Evolutionary conservation across 2,329 filamentous ascomycete species (phyloP), one percentile per base, ranked within the genome.

Genomic region (Neurospora sp.): DNA sequence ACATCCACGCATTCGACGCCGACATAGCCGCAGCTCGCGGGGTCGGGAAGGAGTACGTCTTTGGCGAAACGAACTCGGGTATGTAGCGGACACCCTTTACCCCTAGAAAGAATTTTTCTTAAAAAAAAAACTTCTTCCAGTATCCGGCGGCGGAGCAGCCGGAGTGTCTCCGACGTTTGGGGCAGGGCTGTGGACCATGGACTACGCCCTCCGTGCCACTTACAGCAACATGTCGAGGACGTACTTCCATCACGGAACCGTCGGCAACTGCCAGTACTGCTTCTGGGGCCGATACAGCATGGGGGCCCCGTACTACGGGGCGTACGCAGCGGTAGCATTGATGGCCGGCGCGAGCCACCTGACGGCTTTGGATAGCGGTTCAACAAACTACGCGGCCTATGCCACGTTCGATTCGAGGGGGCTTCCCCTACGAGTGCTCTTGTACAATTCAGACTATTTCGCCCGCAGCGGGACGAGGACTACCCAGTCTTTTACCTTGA

Each of bases 191-290:
- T 85, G 83, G 83, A 83, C 83, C n/a, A 78, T 85, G 72, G 83
- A 85, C 76, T 84, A 83, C 75, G 74, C 77, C 73, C 72, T 81
- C 3, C 78, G 78, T 5, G 78, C 78, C 0, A 75, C 78, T 17
- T 76, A 77, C 41, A 78, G 74, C 74, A 80, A 79, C 71, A 78
- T 82, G 41, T 78, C 79, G 15, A 76, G 79, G n/a, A 76, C 77
- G 0, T 86, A 85, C 72, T 86, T 85, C 78, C 85, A 86, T 73
- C 82, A 83, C 12, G 81, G 84, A 15, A 86, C 85, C 0, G 81
- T 86, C 8, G 84, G 83, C 3, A 83, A 84, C 74, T 86, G 84
- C 71, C 80, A 82, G 72, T 84, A 84, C 73, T 83, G 82, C 75
- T 84, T 81, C 78, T 84, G 81, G 80, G 82, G 81, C 2, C 77